Percentiles rank a stretch among this genome's conserved stretches.
Evolutionary conservation across 495 filamentous ascomycete genomes (phyloP).

Genomic region (Lasiosphaeria hispida): DNA sequence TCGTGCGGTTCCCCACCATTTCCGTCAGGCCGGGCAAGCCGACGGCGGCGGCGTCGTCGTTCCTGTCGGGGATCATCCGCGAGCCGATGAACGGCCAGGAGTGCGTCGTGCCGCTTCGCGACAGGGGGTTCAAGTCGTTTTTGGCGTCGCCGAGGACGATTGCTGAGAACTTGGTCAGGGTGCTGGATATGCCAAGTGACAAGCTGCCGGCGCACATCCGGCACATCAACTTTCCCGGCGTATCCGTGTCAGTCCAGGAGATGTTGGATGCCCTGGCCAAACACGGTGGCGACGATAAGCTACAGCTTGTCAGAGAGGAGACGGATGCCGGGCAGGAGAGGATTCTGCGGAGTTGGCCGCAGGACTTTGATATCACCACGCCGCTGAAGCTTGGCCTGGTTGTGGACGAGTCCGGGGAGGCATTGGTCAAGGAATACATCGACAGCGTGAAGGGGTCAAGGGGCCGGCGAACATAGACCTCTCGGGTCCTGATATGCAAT

Average conservation of each 20-base stretch:
- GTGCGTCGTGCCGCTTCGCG: slow-evolving; percentile 60
- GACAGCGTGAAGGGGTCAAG: slow-evolving; percentile 39
- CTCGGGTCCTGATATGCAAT: too few species aligned
- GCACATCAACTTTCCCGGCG: slow-evolving; percentile 70
- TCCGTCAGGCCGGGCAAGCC: slow-evolving; percentile 72
- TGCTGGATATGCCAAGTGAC: slow-evolving; percentile 55
- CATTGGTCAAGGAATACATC: slow-evolving; percentile 40
- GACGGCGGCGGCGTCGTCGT: slow-evolving; percentile 71
- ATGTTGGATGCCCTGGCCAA: slow-evolving; percentile 71
- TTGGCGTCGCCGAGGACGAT: slow-evolving; percentile 66
- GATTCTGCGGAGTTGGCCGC: slow-evolving; percentile 74
- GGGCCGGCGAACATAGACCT: too few species aligned
- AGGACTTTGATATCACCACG: slow-evolving; percentile 60
- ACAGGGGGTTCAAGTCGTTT: slow-evolving; percentile 60
- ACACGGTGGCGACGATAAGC: slow-evolving; percentile 66
- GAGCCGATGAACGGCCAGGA: slow-evolving; percentile 58
- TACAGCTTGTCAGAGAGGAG: slow-evolving; percentile 62
- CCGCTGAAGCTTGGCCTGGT: slow-evolving; percentile 59
- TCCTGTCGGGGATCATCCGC: slow-evolving; percentile 64
- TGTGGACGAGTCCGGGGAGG: slow-evolving; percentile 45
- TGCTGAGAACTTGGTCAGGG: slow-evolving; percentile 67
- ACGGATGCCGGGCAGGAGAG: slow-evolving; percentile 63
- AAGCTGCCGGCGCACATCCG: slow-evolving; percentile 56
- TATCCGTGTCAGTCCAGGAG: slow-evolving; percentile 70
- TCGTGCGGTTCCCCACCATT: slow-evolving; percentile 72